Conservation (phyloP, 768 basidiomycete species). For the Ephemerocybe angulata region DNA sequence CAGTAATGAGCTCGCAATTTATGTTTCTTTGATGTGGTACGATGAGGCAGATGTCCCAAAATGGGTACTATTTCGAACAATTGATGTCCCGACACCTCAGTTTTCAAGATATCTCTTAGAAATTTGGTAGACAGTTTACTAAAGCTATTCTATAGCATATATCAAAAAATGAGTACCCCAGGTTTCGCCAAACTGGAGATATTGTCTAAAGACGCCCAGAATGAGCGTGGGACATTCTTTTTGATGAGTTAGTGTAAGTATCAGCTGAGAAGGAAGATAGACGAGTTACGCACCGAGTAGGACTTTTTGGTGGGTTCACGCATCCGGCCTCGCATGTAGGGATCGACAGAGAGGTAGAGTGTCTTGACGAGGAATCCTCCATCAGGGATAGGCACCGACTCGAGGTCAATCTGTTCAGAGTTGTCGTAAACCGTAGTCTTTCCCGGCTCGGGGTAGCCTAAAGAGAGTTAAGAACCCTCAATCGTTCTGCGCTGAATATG, state of each 20-base stretch:
- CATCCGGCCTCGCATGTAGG: constrained; percentile 40
- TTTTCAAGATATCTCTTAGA: too few species aligned
- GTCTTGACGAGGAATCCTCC: constrained; percentile 42
- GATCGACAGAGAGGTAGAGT: constrained; percentile 43
- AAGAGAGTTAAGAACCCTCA: too few species aligned
- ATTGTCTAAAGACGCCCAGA: background rate
- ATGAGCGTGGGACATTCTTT: background rate
- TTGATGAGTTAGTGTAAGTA: background rate
- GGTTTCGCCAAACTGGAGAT: background rate
- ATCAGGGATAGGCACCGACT: constrained; percentile 29
- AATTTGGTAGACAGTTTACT: background rate
- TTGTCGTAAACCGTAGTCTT: constrained; percentile 37
- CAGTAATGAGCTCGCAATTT: background rate
- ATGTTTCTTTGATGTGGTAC: background rate
- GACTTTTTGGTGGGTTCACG: constrained; percentile 20
- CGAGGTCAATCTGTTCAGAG: constrained; percentile 40
- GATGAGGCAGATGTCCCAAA: background rate
- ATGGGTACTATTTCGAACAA: too few species aligned
- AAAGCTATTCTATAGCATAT: too few species aligned
- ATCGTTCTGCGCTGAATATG: too few species aligned
- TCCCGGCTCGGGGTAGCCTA: constrained; percentile 31
- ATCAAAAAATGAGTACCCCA: background rate
- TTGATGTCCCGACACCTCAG: too few species aligned
- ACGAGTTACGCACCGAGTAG: constrained; percentile 13
- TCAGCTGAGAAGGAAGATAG: too few species aligned